Base-by-base conservation (phyloP, 805 yeast genomes). In the Yarrowia bubula region DNA sequence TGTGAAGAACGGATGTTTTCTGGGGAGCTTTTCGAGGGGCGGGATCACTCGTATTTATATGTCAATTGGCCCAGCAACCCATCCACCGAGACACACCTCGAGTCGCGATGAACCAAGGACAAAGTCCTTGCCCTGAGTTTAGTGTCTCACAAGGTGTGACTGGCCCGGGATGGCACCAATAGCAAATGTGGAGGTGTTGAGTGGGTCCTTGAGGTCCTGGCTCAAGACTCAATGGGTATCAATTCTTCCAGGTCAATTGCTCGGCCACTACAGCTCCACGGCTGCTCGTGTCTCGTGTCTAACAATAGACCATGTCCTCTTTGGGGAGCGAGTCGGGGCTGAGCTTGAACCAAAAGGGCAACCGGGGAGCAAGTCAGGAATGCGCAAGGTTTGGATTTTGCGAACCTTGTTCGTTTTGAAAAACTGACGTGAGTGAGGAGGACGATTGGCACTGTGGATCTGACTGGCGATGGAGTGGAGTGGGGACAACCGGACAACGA, bases 361-460 rank as follows among this genome's bases (percentile, higher is more conserved):
- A 55, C 61, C 17, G 60, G 46, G 47, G 61, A 55, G 61, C 61
- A 55, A 55, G 61, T 35, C 44, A 53, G 41, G 38, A 55, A 55
- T 55, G 47, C 39, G 47, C 47, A 55, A 55, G 61, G 47, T 55
- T 38, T 39, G 2, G 28, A 15, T 51, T 38, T 28, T 51, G 44
- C n/a, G 44, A 38, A 51, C 7, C n/a, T 51, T 38, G 22, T 22
- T 9, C 11, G n/a, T n/a, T 18, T 35, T 48, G 11, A n/a, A 33
- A 17, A 15, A 41, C 35, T 35, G 55, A 35, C 41, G 41, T 48
- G 41, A 22, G 58, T 33, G 43, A 37, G 28, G 58, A 22, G 4
- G 13, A 28, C 38, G 53, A 32, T 33, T 15, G 28, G 13, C 51
- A 13, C 22, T 8, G 39, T 47, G 38, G 38, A 33, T 15, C 37